Evolutionary conservation across 495 filamentous ascomycete species (phyloP), one percentile per base, ranked within the genome.

Genomic region (Aspergillus olivimuriae): DNA sequence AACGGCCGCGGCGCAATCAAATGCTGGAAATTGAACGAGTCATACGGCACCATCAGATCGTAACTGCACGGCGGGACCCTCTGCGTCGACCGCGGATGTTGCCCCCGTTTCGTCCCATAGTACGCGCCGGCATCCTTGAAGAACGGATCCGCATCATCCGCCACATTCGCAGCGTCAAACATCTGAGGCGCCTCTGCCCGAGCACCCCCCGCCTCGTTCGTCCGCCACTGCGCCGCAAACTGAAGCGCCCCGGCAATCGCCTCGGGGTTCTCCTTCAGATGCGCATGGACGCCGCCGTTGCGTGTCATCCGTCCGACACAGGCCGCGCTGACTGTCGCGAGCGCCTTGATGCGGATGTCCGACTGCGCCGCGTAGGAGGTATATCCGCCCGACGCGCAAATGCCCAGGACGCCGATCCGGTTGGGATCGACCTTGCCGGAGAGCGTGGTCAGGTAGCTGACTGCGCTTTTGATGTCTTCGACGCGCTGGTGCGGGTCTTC

Each of bases 371-470:
- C 64, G 33, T 42, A 63, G 4, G 53, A 41, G 1, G 51, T 52
- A 42, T 66, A 70, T 6, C 61, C 64, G 6, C 66, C 66, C 4
- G 55, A 56, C 4, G 56, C 68, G 46, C 66, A 72, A 28, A 72
- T 64, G 10, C 68, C 66, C 1, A 72, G 50, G 1, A 53, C 63
- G 4, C 68, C 68, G 30, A 72, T 69, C 5, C 50, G 43, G 4
- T 52, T 41, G 1, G 43, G 17, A 38, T 70, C 56, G 17, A 70
- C 60, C 3, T 55, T 42, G 22, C 36, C 50, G 10, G 46, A 24
- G 4, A 51, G 50, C 2, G 48, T 56, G 10, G 50, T 31, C 1
- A 70, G 55, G 51, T 61, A 70, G 26, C 47, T 57, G 9, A 69
- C 67, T 3, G 66, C 67, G 17, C 44, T 28, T 30, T 55, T 62